Evolutionary conservation across 2,329 filamentous ascomycete genomes (phyloP).

Genomic region (Penicillium psychrosexuale): DNA sequence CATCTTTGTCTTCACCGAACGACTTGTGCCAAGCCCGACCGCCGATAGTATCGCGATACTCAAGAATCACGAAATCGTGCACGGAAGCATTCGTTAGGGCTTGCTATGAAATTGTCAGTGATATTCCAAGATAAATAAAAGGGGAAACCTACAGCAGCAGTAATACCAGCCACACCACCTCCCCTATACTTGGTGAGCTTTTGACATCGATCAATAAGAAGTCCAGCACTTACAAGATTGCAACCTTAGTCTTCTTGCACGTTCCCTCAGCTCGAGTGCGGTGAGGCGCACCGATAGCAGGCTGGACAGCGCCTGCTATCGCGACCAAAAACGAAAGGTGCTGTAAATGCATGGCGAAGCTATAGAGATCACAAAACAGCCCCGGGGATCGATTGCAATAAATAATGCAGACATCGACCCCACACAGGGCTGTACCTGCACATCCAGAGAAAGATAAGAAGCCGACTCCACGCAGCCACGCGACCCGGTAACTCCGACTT

Average conservation of each 20-base stretch:
- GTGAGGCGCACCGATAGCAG: conserved; percentile 14
- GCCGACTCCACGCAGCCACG: not conserved
- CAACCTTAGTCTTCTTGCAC: conserved; percentile 23
- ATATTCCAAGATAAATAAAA: not conserved
- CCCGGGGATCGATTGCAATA: not conserved
- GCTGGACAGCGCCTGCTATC: conserved; percentile 11
- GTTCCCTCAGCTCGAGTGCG: conserved; percentile 11
- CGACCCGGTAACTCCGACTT: not conserved
- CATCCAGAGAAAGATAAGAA: not conserved
- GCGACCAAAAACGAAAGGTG: conserved; percentile 16
- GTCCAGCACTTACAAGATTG: conserved; percentile 15
- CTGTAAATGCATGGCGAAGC: conserved; percentile 15
- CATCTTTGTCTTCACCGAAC: conserved; percentile 17
- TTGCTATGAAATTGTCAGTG: conserved; percentile 12
- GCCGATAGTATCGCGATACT: conserved; percentile 19
- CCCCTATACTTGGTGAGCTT: conserved; percentile 13
- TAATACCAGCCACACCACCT: conserved; percentile 22
- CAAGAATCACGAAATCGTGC: conserved; percentile 21
- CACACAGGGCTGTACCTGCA: not conserved
- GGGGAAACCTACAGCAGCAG: conserved; percentile 16
- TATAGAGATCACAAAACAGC: not conserved
- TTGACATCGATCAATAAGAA: not conserved
- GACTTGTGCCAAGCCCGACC: conserved; percentile 17
- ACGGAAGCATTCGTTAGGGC: conserved; percentile 21
- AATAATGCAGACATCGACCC: not conserved